Evolutionary conservation across 257 asterid genomes (phyloP).

Genomic region (Lycium ferocissimum): DNA sequence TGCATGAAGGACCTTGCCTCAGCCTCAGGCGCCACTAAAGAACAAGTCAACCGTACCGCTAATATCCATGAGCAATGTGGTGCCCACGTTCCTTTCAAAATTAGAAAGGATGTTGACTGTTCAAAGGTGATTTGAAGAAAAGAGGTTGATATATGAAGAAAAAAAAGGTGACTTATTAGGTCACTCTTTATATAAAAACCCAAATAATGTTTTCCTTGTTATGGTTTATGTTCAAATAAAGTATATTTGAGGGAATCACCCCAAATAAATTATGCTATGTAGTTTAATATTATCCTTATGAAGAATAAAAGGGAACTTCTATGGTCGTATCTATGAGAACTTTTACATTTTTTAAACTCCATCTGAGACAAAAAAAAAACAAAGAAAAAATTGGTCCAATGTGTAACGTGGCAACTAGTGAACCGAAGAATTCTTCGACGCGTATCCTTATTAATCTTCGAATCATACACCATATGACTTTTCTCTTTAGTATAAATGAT

Average conservation of each 20-base stretch:
- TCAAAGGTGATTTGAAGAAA: slow-evolving; percentile 15
- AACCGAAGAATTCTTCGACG: no score
- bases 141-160: not conserved
- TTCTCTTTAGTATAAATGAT: no score
- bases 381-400: no score
- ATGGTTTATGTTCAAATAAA: not conserved
- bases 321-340: not conserved
- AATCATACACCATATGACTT: no score
- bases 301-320: not conserved
- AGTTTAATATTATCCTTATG: no score
- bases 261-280: not conserved
- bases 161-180: not conserved
- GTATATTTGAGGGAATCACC: not conserved
- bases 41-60: slow-evolving; percentile 12
- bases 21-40: not conserved
- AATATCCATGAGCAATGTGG: not conserved
- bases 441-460: no score
- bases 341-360: not conserved
- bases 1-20: not conserved
- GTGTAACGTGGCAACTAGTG: no score
- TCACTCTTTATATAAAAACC: not conserved
- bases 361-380: not conserved
- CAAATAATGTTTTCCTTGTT: not conserved
- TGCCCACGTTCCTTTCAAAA: not conserved
- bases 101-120: slow-evolving; percentile 13